phyloP scores from a whole-genome alignment of 768 basidiomycete genomes.

The Boletellus sp. region DNA sequence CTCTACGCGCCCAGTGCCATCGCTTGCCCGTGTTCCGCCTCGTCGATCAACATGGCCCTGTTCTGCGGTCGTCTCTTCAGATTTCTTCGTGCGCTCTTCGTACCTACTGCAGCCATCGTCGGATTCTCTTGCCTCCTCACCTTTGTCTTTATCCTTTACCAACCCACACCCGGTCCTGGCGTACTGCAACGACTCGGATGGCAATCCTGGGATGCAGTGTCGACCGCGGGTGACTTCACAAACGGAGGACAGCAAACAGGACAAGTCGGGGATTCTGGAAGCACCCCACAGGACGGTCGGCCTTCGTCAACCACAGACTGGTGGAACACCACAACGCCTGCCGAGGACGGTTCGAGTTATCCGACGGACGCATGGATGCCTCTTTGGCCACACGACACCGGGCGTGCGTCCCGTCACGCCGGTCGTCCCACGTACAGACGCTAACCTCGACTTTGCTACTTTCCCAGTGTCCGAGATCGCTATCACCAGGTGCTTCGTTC shows the following conservation, averaged over 20 bases:
- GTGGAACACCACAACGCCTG: constrained; percentile 15
- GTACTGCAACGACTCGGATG: constrained; percentile 72
- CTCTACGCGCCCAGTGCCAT: no score
- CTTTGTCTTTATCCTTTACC: constrained; percentile 77
- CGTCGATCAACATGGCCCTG: constrained; percentile 32
- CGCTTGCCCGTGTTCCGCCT: background rate
- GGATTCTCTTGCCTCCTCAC: constrained; percentile 70
- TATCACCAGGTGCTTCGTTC: constrained; percentile 61
- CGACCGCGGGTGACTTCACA: constrained; percentile 16
- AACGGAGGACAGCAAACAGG: background rate
- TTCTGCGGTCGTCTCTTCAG: constrained; percentile 45
- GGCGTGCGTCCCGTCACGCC: constrained; percentile 15
- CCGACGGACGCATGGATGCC: constrained; percentile 52
- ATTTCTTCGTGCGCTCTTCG: constrained; percentile 49
- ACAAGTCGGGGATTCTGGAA: no score
- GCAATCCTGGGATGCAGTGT: constrained; percentile 81
- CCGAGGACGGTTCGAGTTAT: constrained; percentile 63
- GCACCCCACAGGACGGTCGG: constrained; percentile 3
- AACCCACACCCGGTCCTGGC: constrained; percentile 72
- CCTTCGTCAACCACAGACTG: constrained; percentile 12
- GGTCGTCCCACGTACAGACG: background rate
- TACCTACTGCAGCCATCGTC: constrained; percentile 57
- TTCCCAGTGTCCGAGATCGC: constrained; percentile 77
- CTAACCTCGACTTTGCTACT: background rate
- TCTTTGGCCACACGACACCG: constrained; percentile 29